Base-by-base conservation (phyloP, 1,284 basidiomycete species). In the Cystobasidiaceae sp. region DNA sequence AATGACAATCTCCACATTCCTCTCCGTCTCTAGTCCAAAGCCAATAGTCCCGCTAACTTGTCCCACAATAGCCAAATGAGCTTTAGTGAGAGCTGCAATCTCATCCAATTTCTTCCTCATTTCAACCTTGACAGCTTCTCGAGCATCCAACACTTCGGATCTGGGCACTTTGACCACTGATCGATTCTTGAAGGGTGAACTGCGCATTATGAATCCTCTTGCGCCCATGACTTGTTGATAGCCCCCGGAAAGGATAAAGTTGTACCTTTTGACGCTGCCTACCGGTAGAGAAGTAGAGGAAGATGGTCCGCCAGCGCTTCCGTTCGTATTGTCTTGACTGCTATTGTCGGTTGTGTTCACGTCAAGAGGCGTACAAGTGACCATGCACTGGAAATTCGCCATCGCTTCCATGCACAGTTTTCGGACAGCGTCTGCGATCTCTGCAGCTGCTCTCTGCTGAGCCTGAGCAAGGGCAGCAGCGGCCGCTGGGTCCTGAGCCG, bases 151-250 rank as follows among this genome's bases (percentile, higher is more conserved):
- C 66, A 97, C 88, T 75, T 97, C 93, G 32, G 89, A 89, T 70
- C 93, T 87, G 25, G 90, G 84, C 34, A 96, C 90, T 75, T 89
- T 90, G 80, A 97, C 89, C 59, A 86, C 82, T 30, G 87, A 83
- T 64, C 88, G 88, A 75, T 88, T 89, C 86, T 91, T 85, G 71
- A 92, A 84, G 3, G 93, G 93, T 73, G 87, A 87, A 72, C 93
- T 90, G 71, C 93, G 89, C 67, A 96, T 77, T 67, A 97, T 85
- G 80, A 88, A 85, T 19, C 90, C 92, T 55, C 92, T 83, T 51
- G 93, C 88, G 61, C 86, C 82, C 86, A 96, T 89, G 71, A 97
- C 94, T 76, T 93, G 89, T 74, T 90, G 89, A 78, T 93, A 93
- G 27, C 86, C 83, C 50, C 93, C 93, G 67, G 88, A 90, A 70